Conservation (phyloP, 306 rosid species). For the Potentilla sterilis region DNA sequence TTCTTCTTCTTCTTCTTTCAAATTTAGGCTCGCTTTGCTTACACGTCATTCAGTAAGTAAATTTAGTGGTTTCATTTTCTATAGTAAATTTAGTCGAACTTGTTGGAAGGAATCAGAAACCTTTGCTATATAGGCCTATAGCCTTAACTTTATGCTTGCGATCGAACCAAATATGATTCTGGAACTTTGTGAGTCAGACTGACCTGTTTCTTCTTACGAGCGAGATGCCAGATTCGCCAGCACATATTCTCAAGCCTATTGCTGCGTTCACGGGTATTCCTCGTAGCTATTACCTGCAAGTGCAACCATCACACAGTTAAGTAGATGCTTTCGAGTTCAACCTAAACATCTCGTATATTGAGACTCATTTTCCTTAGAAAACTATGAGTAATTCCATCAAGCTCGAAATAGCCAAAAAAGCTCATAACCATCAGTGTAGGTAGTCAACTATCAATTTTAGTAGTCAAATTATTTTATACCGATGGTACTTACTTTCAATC, state of each 20-base stretch:
- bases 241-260: slow-evolving; percentile 78
- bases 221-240: slow-evolving; percentile 87
- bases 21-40: background rate
- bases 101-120: background rate
- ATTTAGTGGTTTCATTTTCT: background rate
- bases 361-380: too few species aligned
- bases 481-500: background rate
- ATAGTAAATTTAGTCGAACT: background rate
- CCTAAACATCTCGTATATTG: background rate
- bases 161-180: background rate
- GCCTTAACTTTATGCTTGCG: background rate
- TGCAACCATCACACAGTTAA: background rate
- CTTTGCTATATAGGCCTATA: background rate
- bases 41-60: background rate
- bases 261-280: slow-evolving; percentile 58
- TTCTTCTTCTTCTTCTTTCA: background rate
- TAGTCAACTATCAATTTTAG: too few species aligned
- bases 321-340: background rate
- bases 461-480: too few species aligned
- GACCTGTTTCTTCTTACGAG: slow-evolving; percentile 77
- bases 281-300: slow-evolving; percentile 57
- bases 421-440: background rate
- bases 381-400: background rate
- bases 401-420: background rate
- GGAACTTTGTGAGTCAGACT: background rate